Conservation (phyloP, 371 early-diverging fungal species). For the Syncephalastrum contaminatum region DNA sequence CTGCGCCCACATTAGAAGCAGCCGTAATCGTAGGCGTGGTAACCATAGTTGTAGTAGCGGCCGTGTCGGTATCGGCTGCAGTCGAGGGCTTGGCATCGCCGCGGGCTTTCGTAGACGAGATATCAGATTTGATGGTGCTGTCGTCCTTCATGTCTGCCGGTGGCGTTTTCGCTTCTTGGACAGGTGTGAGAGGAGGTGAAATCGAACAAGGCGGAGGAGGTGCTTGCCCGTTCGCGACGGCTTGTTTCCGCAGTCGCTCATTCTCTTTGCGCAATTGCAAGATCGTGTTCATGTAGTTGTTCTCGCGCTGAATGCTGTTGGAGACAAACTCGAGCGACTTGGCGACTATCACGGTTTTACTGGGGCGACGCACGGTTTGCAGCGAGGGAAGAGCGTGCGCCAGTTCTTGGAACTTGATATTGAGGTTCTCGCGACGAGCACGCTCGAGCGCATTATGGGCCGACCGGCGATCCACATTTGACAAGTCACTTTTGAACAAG, state of each 20-base stretch:
- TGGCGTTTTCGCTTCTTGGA: too few relatives aligned
- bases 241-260: constrained; percentile 32
- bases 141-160: too few relatives aligned
- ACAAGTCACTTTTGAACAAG: not conserved
- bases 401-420: constrained; percentile 74
- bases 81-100: too few relatives aligned
- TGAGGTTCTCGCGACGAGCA: constrained; percentile 76
- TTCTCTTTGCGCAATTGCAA: constrained; percentile 29
- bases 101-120: too few relatives aligned
- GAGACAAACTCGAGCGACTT: constrained; percentile 66
- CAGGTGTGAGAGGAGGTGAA: too few relatives aligned
- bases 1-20: too few relatives aligned
- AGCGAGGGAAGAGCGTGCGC: constrained; percentile 77
- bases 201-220: too few relatives aligned
- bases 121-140: too few relatives aligned
- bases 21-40: too few relatives aligned
- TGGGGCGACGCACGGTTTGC: constrained; percentile 70
- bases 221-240: constrained; percentile 4
- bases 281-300: constrained; percentile 24
- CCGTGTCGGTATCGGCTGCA: too few relatives aligned
- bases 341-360: constrained; percentile 76
- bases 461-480: constrained; percentile 40
- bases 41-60: too few relatives aligned
- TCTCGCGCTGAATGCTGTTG: constrained; percentile 22
- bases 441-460: constrained; percentile 83